Base-by-base conservation (phyloP, 495 filamentous ascomycete genomes). In the Aspergillus carlsbadensis region DNA sequence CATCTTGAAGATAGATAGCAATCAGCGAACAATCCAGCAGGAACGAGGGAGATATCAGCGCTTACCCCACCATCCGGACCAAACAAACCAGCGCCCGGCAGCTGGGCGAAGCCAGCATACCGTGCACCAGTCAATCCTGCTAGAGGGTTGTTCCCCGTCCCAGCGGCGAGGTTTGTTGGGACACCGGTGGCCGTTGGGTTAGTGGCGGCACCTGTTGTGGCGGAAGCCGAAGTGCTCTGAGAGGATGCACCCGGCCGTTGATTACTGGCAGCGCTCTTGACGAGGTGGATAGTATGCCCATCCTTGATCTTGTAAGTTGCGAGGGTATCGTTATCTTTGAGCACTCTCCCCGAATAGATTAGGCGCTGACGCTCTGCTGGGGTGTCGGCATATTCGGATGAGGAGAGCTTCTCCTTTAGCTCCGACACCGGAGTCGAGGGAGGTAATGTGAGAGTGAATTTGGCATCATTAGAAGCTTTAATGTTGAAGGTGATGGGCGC, bases 41-140 rank as follows among this genome's bases (percentile, higher is more conserved):
- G 41, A 15, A 34, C 17, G 18, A 31, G 20, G 17, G 18, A 17
- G 8, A 5, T 7, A 48, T 49, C 15, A 22, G 18, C 45, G 87
- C 93, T 81, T 81, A 98, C 95, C 37, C 95, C 95, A 57, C 94
- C 94, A 72, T 99, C 95, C 42, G 93, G 90, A 15, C 95, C 95
- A 72, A 99, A 99, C 73, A 94, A 83, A 48, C 90, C 90, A 24
- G 86, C 85, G 45, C 88, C 89, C 6, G 95, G 95, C 26, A 99
- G 80, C 60, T 90, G 90, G 33, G 89, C 88, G 70, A 93, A 89
- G 3, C 95, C 95, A 21, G 95, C 95, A 72, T 95, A 97, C 58
- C 95, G 80, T 31, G 95, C 95, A 29, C 95, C 94, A 1, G 95
- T 99, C 66, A 99, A 75, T 2, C 86, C 90, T 43, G 93, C 90